These are phyloP conservation scores for Cylindrodendrum hubeiense DNA, from an alignment of 2,329 filamentous ascomycete genomes.

Conservation along the genomic window DNA sequence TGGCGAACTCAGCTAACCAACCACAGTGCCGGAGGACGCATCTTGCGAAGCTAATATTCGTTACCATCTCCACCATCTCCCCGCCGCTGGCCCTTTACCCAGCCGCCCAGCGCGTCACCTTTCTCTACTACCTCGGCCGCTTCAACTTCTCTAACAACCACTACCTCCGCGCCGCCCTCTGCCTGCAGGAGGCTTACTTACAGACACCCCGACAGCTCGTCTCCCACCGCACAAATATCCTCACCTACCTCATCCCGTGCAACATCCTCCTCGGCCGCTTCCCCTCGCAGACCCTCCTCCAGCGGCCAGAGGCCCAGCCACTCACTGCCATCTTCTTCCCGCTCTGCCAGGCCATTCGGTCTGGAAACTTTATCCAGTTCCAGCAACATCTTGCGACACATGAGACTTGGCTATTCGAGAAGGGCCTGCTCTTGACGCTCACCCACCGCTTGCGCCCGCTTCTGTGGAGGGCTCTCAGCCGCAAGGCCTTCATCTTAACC, in stretches of 20 bases:
- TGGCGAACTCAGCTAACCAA: conserved; percentile 18
- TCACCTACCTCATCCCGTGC: conserved; percentile 84
- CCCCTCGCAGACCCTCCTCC: conserved; percentile 75
- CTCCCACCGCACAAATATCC: conserved; percentile 81
- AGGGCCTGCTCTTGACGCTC: conserved; percentile 81
- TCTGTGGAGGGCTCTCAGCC: conserved; percentile 85
- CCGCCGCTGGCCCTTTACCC: conserved; percentile 86
- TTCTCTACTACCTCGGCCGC: conserved; percentile 92
- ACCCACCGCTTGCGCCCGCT: conserved; percentile 83
- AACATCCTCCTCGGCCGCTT: conserved; percentile 90
- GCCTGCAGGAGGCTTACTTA: conserved; percentile 83
- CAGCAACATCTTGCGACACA: conserved; percentile 74
- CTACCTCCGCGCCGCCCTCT: conserved; percentile 81
- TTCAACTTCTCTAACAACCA: conserved; percentile 90
- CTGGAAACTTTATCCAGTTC: conserved; percentile 81
- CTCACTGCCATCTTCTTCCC: conserved; percentile 78
- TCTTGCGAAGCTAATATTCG: conserved; percentile 88
- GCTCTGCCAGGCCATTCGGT: conserved; percentile 77
- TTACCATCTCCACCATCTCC: conserved; percentile 86
- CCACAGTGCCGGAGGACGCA: conserved; percentile 81
- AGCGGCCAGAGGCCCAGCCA: conserved; percentile 71
- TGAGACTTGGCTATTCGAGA: conserved; percentile 80
- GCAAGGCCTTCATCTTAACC: conserved; percentile 82
- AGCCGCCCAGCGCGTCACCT: conserved; percentile 88
- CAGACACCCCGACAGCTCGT: conserved; percentile 73